phyloP scores from a whole-genome alignment of 345 rosid genomes.

The Odontarrhena argentea region DNA sequence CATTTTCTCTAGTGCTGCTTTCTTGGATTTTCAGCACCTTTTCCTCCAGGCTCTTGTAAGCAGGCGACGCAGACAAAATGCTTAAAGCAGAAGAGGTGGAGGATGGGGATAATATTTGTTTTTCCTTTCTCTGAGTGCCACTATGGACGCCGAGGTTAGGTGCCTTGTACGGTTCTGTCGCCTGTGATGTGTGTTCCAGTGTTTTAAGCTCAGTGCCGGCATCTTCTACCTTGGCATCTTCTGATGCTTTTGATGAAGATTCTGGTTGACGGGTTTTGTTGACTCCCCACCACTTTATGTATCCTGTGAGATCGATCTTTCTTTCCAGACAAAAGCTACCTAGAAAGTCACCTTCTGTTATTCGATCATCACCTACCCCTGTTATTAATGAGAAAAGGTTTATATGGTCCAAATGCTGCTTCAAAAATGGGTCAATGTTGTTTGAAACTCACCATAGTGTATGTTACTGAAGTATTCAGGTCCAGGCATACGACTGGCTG shows the following conservation, averaged over 20 bases:
- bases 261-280: constrained; percentile 74
- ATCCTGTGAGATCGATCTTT: constrained; percentile 80
- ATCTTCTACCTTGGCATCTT: constrained; percentile 69
- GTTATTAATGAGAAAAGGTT: not conserved
- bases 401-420: constrained; percentile 19
- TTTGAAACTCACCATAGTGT: constrained; percentile 55
- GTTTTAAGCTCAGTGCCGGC: constrained; percentile 73
- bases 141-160: constrained; percentile 67
- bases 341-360: constrained; percentile 67
- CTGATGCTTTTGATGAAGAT: constrained; percentile 61
- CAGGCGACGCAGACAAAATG: constrained; percentile 79
- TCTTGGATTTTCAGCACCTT: constrained; percentile 69
- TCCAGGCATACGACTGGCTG: constrained; percentile 74
- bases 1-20: constrained; percentile 54
- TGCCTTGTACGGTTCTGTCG: constrained; percentile 84
- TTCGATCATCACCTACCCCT: constrained; percentile 75
- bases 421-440: constrained; percentile 3
- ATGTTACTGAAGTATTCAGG: constrained; percentile 75
- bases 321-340: constrained; percentile 78
- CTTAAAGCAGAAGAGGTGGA: constrained; percentile 62
- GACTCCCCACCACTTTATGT: constrained; percentile 92
- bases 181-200: constrained; percentile 62
- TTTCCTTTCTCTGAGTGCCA: constrained; percentile 52
- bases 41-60: constrained; percentile 85
- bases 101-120: constrained; percentile 44